Evolutionary conservation across 108 stramenopile species (phyloP).

Genomic region (Fragilariopsis cylindrus): DNA sequence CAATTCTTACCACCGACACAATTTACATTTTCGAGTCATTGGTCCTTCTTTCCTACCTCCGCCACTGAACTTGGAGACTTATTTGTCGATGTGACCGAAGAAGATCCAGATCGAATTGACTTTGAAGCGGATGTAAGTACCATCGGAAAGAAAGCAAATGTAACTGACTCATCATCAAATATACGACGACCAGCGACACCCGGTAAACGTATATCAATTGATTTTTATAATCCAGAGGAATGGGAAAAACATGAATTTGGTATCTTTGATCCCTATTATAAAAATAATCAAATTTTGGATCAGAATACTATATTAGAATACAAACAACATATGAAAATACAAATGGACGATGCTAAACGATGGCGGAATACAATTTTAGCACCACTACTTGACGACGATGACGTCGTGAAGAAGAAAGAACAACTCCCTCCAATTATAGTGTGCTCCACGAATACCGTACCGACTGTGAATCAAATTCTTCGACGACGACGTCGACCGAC

Average conservation of each 20-base stretch:
- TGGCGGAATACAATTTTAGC: slow-evolving; percentile 41
- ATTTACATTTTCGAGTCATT: slow-evolving; percentile 52
- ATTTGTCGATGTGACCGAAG: slow-evolving; percentile 10
- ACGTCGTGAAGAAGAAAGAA: slow-evolving; percentile 12
- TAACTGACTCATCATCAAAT: not conserved
- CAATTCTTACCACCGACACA: slow-evolving; percentile 51
- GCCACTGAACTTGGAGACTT: slow-evolving; percentile 37
- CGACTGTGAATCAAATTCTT: slow-evolving; percentile 54
- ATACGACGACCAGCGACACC: slow-evolving; percentile 27
- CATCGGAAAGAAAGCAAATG: slow-evolving; percentile 35
- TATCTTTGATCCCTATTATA: slow-evolving; percentile 31
- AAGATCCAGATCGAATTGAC: slow-evolving; percentile 16
- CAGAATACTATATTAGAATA: slow-evolving; percentile 33
- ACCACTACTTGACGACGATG: slow-evolving; percentile 23
- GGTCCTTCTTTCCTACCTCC: slow-evolving; percentile 49
- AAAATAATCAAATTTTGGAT: not conserved
- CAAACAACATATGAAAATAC: slow-evolving; percentile 48
- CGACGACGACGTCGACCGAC: slow-evolving; percentile 28
- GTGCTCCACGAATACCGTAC: slow-evolving; percentile 43
- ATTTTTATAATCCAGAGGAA: slow-evolving; percentile 51
- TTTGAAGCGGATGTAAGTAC: slow-evolving; percentile 48
- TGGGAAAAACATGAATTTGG: slow-evolving; percentile 52
- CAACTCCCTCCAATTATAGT: slow-evolving; percentile 39
- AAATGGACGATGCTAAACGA: slow-evolving; percentile 41
- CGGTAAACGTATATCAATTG: slow-evolving; percentile 28